phyloP scores from a whole-genome alignment of 352 stramenopile genomes.

The Globisporangium canariense region DNA sequence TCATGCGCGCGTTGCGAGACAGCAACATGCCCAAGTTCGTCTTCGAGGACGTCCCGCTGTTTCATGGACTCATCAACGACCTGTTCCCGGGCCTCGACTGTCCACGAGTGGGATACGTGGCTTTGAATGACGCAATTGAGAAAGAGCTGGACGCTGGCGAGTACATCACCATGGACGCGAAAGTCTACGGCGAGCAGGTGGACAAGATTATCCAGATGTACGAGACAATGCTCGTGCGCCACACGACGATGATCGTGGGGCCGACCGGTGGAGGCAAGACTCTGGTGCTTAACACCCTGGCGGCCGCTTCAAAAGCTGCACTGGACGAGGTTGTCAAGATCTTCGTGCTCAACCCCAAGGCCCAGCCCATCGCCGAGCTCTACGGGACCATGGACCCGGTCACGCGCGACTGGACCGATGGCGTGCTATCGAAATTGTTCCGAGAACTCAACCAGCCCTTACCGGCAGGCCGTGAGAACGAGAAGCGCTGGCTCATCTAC shows the following conservation, averaged over 20 bases:
- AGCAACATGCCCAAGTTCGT: slow-evolving; percentile 98
- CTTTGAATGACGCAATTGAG: slow-evolving; percentile 88
- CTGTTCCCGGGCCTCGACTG: slow-evolving; percentile 93
- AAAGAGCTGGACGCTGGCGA: slow-evolving; percentile 76
- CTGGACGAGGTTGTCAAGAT: slow-evolving; percentile 91
- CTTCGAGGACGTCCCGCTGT: slow-evolving; percentile 94
- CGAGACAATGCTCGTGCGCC: slow-evolving; percentile 94
- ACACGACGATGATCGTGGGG: slow-evolving; percentile 96
- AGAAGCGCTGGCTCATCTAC: slow-evolving; percentile 95
- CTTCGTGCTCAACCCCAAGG: slow-evolving; percentile 94
- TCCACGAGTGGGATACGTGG: slow-evolving; percentile 89
- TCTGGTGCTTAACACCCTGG: slow-evolving; percentile 88
- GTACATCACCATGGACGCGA: slow-evolving; percentile 72
- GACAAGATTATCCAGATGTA: slow-evolving; percentile 98
- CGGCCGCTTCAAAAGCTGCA: slow-evolving; percentile 77
- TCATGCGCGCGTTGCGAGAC: slow-evolving; percentile 94
- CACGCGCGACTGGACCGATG: slow-evolving; percentile 95
- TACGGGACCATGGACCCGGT: slow-evolving; percentile 95
- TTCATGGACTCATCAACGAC: slow-evolving; percentile 94
- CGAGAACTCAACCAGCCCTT: slow-evolving; percentile 93
- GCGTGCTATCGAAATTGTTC: slow-evolving; percentile 93
- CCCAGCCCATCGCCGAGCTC: slow-evolving; percentile 90
- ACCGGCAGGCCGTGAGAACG: slow-evolving; percentile 85
- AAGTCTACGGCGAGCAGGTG: slow-evolving; percentile 88
- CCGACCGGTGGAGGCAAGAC: slow-evolving; percentile 93